Evolutionary conservation across 768 basidiomycete genomes (phyloP), one percentile per base, ranked within the genome.

Genomic region (Agrocybe pediades): DNA sequence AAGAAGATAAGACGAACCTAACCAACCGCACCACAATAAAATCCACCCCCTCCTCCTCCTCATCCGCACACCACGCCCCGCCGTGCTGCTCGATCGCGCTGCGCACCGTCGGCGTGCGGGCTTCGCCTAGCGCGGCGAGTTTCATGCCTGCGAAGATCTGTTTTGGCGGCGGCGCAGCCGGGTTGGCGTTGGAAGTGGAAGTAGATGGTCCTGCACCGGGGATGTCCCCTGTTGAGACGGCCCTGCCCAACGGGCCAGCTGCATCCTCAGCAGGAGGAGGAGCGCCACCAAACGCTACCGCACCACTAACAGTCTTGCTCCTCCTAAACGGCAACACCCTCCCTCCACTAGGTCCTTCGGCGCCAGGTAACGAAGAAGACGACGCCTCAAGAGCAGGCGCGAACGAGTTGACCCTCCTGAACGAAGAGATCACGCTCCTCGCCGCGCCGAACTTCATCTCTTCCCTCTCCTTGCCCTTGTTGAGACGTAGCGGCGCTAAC

Each of bases 21-120:
- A 87, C 83, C 11, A 93, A 71, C 53, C 91, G 74, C 13, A 92
- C 88, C 51, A 92, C 68, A 49, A 90, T 76, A 56, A 82, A 88
- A 67, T 85, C 83, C 0, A 81, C 81, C 4, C n/a, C 33, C 16
- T 80, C 76, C 13, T 75, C 74, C 8, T 79, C 80, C 6, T 72
- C 69, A 15, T 73, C 81, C 13, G 71, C 29, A 23, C 73, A 71
- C 63, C 83, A 69, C 16, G 59, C 66, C 1, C 88, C 88, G 0
- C 89, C 87, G 51, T 73, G 74, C 11, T 74, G 70, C 61, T 87
- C 81, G 23, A 93, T 75, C 0, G 88, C 89, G 6, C 61, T 63
- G 41, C 80, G 76, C 21, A 92, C 88, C 20, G 63, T 79, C 8
- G 73, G 56, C 27, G 75, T 76, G 51, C 79, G 78, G 4, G 90